A percentile compares a stretch with the other conserved stretches of the same genome.
phyloP scores from a whole-genome alignment of 2,329 filamentous ascomycete species.

The Scedosporium dehoogii region DNA sequence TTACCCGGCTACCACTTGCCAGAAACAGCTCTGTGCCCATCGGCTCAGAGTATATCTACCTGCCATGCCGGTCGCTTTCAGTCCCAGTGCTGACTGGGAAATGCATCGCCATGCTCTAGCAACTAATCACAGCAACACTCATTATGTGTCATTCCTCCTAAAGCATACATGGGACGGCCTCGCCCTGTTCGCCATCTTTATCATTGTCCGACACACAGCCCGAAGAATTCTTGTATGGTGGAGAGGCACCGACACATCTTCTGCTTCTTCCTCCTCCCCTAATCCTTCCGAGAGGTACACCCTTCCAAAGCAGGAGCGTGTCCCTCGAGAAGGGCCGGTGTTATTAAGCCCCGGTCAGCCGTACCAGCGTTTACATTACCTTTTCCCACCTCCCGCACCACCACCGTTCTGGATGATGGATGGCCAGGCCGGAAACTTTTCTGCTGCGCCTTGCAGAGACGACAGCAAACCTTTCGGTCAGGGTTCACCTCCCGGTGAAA shows the following conservation, averaged over 20 bases:
- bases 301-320: background rate
- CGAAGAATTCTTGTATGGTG: background rate
- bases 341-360: background rate
- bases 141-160: constrained; percentile 8
- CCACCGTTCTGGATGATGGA: constrained; percentile 5
- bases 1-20: constrained; percentile 1
- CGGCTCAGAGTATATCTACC: constrained; percentile 6
- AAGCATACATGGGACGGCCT: constrained; percentile 18
- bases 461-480: background rate
- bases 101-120: background rate
- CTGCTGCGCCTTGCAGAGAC: constrained; percentile 15
- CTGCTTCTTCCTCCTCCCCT: background rate
- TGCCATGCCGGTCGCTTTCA: constrained; percentile 5
- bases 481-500: background rate
- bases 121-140: constrained; percentile 4
- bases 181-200: constrained; percentile 23
- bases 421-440: constrained; percentile 21
- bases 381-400: background rate
- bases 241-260: background rate
- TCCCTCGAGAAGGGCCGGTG: background rate
- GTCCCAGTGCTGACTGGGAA: constrained; percentile 2
- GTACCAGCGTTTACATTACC: background rate
- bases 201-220: constrained; percentile 16
- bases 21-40: background rate
- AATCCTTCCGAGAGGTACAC: background rate